Evolutionary conservation across 2,329 filamentous ascomycete genomes (phyloP).

Genomic region (Pleoardoris graminearum): DNA sequence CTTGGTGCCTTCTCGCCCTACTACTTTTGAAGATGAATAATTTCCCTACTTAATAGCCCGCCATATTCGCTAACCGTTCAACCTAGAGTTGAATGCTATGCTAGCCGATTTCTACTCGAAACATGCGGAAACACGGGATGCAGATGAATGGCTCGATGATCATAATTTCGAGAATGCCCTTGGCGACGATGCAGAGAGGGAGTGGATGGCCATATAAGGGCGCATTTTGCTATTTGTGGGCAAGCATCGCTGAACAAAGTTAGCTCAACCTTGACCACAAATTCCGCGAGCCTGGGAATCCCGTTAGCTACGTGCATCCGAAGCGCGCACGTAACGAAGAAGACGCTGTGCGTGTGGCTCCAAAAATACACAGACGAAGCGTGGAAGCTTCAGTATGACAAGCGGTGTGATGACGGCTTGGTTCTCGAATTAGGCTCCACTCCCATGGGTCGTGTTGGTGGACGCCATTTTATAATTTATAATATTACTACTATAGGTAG

Average conservation of each 20-base stretch:
- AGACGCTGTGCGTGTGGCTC: neutral
- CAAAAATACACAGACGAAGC: neutral
- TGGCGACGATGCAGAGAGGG: conserved; percentile 8
- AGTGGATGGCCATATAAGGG: conserved; percentile 4
- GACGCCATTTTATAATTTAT: too few species aligned
- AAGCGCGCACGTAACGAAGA: too few species aligned
- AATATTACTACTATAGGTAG: too few species aligned
- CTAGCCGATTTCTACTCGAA: conserved; percentile 11
- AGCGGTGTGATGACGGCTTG: conserved; percentile 6
- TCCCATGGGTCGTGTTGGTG: neutral
- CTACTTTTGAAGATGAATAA: conserved; percentile 3
- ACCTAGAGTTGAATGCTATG: conserved; percentile 5
- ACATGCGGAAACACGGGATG: conserved; percentile 10
- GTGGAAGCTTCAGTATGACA: neutral
- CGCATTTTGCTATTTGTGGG: too few species aligned
- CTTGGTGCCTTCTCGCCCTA: conserved; percentile 8
- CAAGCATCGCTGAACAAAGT: too few species aligned
- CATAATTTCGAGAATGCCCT: conserved; percentile 10
- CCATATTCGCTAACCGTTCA: conserved; percentile 1
- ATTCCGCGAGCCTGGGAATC: too few species aligned
- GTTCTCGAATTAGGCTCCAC: neutral
- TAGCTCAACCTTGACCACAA: too few species aligned
- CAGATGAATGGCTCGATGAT: conserved; percentile 10
- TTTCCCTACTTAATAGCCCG: neutral
- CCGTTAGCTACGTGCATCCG: too few species aligned